Evolutionary conservation across 768 basidiomycete species (phyloP).

Genomic region (Suillus subluteus): DNA sequence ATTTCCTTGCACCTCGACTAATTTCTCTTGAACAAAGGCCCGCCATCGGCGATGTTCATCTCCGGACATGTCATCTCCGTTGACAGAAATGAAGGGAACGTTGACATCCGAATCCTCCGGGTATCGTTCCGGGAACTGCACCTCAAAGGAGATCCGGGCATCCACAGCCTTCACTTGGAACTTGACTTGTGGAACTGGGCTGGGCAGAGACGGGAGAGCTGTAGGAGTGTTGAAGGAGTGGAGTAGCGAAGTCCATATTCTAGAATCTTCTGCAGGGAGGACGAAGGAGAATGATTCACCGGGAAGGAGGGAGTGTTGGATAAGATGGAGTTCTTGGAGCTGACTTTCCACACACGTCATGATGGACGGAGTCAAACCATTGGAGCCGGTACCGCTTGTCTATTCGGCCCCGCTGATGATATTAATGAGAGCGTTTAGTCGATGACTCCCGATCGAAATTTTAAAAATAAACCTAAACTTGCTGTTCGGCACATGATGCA

Average conservation of each 20-base stretch:
- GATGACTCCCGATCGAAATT: too few species aligned
- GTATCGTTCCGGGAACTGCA: conserved; percentile 29
- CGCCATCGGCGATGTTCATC: conserved; percentile 55
- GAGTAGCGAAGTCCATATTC: not conserved
- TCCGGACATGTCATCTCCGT: conserved; percentile 51
- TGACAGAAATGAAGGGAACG: conserved; percentile 39
- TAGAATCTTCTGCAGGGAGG: conserved; percentile 12
- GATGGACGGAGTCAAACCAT: not conserved
- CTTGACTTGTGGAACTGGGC: conserved; percentile 23
- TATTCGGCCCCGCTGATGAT: too few species aligned
- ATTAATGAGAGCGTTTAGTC: too few species aligned
- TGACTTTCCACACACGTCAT: conserved; percentile 19
- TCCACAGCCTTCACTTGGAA: conserved; percentile 39
- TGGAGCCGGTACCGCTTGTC: not conserved
- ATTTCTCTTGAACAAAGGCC: conserved; percentile 39
- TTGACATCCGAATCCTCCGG: not conserved
- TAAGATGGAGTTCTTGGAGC: conserved; percentile 59
- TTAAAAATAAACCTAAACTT: too few species aligned
- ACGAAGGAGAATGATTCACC: conserved; percentile 53
- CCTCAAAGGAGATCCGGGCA: conserved; percentile 42
- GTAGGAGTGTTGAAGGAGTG: conserved; percentile 2
- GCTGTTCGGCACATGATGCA: too few species aligned
- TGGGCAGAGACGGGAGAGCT: conserved; percentile 17
- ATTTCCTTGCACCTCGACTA: conserved; percentile 37
- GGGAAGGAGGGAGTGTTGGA: conserved; percentile 65